Evolutionary conservation across 2,329 filamentous ascomycete species (phyloP), one percentile per base, ranked within the genome.

Genomic region (Aspergillus sp.): DNA sequence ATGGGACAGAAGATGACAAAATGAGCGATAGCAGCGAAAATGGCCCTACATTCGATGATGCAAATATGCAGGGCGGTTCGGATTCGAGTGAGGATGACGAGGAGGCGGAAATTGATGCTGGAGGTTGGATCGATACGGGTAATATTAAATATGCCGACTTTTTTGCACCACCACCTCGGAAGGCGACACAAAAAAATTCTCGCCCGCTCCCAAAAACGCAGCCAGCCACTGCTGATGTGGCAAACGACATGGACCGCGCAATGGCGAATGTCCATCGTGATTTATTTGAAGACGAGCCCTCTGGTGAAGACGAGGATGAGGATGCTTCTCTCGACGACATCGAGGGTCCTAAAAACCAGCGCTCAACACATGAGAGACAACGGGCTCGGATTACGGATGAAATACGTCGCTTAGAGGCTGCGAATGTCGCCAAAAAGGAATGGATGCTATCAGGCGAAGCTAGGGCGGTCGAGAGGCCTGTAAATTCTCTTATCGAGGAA

Each of bases 361-460:
- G 60, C 40, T 96, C 91, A 9, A 82, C 86, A 4, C 88, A 97
- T 66, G 88, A 97, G 70, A 83, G 88, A 45, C 79, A 86, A 50
- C 88, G 91, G 66, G 88, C 88, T 45, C 89, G 88, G 58, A 77
- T 97, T 41, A 81, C 82, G 4, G 86, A 94, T 61, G 88, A 97
- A 65, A 98, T 98, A 55, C 86, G 90, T 52, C 83, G 85, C 49
- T 80, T 98, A 12, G 93, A 98, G 74, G 82, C 87, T 3, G 88
- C 84, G 29, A 91, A 90, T 46, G 84, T 97, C 1, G 85, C 87
- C 29, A 94, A 94, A 69, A 84, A 89, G 48, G 82, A 91, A 60
- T 98, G 93, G 93, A 86, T 87, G 12, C 73, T 97, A 44, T 79
- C 85, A 7, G 93, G 93, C 61, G 93, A 98, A 74, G 90, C 90